Base-by-base conservation (phyloP, 331 rosid species). In the Malus hybrid region DNA sequence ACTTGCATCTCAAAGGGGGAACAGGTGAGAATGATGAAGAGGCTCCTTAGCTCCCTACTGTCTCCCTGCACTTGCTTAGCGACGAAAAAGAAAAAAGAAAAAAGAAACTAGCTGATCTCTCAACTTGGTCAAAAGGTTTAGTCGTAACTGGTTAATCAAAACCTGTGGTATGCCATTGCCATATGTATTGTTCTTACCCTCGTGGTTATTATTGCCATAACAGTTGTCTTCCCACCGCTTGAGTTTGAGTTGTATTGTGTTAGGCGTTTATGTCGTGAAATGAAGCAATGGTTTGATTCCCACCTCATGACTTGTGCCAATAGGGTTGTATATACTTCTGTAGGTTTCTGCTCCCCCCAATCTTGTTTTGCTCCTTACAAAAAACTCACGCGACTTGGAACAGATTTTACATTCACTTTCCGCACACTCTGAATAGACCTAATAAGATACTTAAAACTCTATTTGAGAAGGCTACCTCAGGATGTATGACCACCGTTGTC, bases 1-100 rank as follows among this genome's bases (percentile, higher is more conserved):
- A 91, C 85, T 92, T 94, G 83, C 99, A 94, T 77, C 96, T 94
- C 75, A 94, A 92, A 88, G 99, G 91, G 39, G 99, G 93, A 42
- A 29, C 90, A 3, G 86, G 63, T 48, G 99, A 92, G 84, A 80
- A 80, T 68, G 99, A 92, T 78, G 97, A 90, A 1, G 87, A 90
- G 86, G 85, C 57, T 32, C 12, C 58, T 20, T 81, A 70, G 68
- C 10, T 64, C 36, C 61, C 28, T 18, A 36, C 46, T 39, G 5
- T 24, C 68, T 46, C 53, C 10, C 2, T 26, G 62, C 48, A 9
- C 68, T 7, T 39, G 46, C 66, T 50, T 52, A 58, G 28, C 7
- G 16, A 58, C 8, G 26, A n/a, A 61, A 15, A 12, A 26, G 46
- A 39, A 39, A 39, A 39, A 9, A 39, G 12, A 26, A 61, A 6